Conservation (phyloP, 805 yeast genomes). For the Candida morakotiae region DNA sequence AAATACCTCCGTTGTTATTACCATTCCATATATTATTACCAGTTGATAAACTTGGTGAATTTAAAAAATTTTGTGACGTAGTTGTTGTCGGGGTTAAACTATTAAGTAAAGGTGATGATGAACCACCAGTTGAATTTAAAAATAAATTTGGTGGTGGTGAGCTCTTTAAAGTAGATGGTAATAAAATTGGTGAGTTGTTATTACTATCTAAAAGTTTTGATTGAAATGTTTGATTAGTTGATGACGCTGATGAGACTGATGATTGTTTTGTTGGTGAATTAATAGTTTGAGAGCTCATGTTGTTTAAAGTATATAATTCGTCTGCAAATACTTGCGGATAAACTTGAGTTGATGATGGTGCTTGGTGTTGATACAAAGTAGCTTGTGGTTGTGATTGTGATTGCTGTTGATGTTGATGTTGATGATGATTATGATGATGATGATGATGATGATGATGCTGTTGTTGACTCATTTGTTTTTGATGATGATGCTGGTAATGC, state of each 20-base stretch:
- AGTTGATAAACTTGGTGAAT: slow-evolving; percentile 16
- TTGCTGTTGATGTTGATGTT: slow-evolving; percentile 23
- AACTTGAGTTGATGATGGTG: slow-evolving; percentile 1
- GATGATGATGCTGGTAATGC: slow-evolving; percentile 20
- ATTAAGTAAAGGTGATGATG: slow-evolving; percentile 4
- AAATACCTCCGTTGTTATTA: slow-evolving; percentile 3
- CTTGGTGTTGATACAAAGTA: not conserved
- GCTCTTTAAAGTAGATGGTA: slow-evolving; percentile 14
- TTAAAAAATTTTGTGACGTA: slow-evolving; percentile 11
- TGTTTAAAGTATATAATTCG: slow-evolving; percentile 14
- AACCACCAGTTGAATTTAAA: slow-evolving; percentile 1
- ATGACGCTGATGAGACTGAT: slow-evolving; percentile 9
- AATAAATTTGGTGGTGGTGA: slow-evolving; percentile 5
- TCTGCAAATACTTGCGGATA: slow-evolving; percentile 7
- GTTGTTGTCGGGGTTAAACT: slow-evolving; percentile 6
- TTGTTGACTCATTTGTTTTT: slow-evolving; percentile 10
- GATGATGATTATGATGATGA: slow-evolving; percentile 10
- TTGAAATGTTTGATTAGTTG: slow-evolving; percentile 4
- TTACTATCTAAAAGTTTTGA: slow-evolving; percentile 15
- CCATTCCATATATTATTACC: slow-evolving; percentile 3
- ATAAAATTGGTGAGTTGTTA: slow-evolving; percentile 17
- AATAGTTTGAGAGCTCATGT: slow-evolving; percentile 16
- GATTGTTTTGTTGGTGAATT: slow-evolving; percentile 11
- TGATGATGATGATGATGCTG: slow-evolving; percentile 7
- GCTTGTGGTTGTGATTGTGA: not conserved